These are phyloP conservation scores for Spizellomyces punctatus DNA, from an alignment of 192 early-diverging fungal genomes.

Conservation along the genomic window DNA sequence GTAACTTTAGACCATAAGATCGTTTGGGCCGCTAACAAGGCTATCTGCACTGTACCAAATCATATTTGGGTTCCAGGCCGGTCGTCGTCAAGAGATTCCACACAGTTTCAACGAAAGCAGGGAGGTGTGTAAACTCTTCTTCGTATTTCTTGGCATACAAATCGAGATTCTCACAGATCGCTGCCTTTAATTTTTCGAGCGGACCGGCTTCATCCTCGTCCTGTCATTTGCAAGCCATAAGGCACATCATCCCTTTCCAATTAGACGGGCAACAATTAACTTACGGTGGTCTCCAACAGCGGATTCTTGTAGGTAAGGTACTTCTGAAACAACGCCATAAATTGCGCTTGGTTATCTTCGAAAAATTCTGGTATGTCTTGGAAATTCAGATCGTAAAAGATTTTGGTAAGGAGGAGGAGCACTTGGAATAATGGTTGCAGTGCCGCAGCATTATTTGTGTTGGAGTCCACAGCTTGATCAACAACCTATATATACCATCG, in stretches of 20 bases:
- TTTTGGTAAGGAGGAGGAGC: slow-evolving; percentile 78
- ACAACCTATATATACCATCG: slow-evolving; percentile 57
- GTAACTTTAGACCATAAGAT: slow-evolving; percentile 31
- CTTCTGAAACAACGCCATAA: slow-evolving; percentile 84
- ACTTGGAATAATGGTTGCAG: slow-evolving; percentile 74
- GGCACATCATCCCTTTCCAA: background rate
- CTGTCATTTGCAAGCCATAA: slow-evolving; percentile 27
- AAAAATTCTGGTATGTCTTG: slow-evolving; percentile 98
- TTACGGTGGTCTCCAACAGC: slow-evolving; percentile 62
- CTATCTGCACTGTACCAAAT: slow-evolving; percentile 53
- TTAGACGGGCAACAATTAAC: background rate
- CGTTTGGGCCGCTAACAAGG: background rate
- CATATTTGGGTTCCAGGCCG: slow-evolving; percentile 74
- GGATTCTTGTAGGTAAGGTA: slow-evolving; percentile 85
- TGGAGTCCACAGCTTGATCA: slow-evolving; percentile 74
- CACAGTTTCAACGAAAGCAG: slow-evolving; percentile 84
- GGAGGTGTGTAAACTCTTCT: slow-evolving; percentile 81
- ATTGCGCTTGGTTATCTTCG: slow-evolving; percentile 84
- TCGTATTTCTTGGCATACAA: slow-evolving; percentile 90
- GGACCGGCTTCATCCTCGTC: slow-evolving; percentile 84
- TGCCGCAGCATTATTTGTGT: slow-evolving; percentile 61
- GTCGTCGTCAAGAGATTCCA: slow-evolving; percentile 83
- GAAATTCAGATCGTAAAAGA: slow-evolving; percentile 93
- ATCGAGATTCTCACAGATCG: slow-evolving; percentile 91
- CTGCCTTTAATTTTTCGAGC: slow-evolving; percentile 86